Percentiles rank a stretch among this genome's conserved stretches.
Evolutionary conservation across 257 asterid species (phyloP).

Genomic region (Fraxinus anomala): DNA sequence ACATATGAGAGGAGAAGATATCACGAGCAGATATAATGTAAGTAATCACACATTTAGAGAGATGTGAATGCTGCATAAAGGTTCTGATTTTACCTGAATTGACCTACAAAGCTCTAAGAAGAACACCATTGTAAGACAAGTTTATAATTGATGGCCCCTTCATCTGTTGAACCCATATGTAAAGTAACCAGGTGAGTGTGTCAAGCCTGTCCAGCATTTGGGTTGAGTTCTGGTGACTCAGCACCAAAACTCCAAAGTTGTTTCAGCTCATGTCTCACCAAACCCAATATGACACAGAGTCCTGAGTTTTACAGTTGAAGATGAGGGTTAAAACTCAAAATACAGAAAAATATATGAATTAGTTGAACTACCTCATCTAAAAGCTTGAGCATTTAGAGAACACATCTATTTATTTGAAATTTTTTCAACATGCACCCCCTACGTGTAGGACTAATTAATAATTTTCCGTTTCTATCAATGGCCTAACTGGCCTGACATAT

Average conservation of each 20-base stretch:
- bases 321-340: neutral
- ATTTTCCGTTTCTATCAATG: neutral
- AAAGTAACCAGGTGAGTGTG: slow-evolving; percentile 1
- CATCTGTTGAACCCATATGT: neutral
- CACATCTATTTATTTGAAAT: neutral
- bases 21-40: neutral
- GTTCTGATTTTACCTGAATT: neutral
- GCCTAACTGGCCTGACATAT: neutral
- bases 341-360: neutral
- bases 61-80: neutral
- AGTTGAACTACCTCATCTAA: neutral
- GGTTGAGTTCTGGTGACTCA: slow-evolving; percentile 29
- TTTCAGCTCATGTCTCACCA: slow-evolving; percentile 67
- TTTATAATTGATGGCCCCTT: neutral
- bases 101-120: neutral
- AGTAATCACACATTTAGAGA: neutral
- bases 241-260: slow-evolving; percentile 64
- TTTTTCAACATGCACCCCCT: neutral
- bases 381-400: neutral
- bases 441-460: neutral
- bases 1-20: neutral
- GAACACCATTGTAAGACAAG: neutral
- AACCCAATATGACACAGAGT: slow-evolving; percentile 67
- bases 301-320: slow-evolving; percentile 49
- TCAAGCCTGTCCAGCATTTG: slow-evolving; percentile 49